These are phyloP conservation scores for Apiotrichum porosum DNA, from an alignment of 1,284 basidiomycete species.

Conservation along the genomic window DNA sequence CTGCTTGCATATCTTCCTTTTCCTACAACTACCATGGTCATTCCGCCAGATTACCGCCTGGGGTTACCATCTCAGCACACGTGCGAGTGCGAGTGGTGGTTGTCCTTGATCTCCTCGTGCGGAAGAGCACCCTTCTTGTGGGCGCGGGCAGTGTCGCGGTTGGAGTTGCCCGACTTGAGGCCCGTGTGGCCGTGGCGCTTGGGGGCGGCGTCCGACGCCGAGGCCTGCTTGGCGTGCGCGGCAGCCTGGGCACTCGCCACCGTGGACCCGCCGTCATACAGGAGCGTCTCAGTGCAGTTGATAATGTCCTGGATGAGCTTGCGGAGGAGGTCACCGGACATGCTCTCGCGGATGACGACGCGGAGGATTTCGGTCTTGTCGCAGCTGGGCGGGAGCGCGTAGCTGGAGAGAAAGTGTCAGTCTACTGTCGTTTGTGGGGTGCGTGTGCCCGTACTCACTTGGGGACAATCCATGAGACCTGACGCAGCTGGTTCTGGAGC, in stretches of 20 bases:
- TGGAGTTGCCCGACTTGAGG: background rate
- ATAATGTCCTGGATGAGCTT: slow-evolving; percentile 43
- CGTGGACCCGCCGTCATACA: slow-evolving; percentile 32
- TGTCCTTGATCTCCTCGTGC: background rate
- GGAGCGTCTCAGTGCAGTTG: slow-evolving; percentile 31
- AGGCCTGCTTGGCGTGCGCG: background rate
- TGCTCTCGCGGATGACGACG: slow-evolving; percentile 73
- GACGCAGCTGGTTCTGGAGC: slow-evolving; percentile 60
- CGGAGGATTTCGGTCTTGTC: slow-evolving; percentile 72
- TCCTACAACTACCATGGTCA: too few species aligned
- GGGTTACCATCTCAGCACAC: too few species aligned
- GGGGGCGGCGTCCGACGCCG: background rate
- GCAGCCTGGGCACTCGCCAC: slow-evolving; percentile 20
- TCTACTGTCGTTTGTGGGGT: too few species aligned
- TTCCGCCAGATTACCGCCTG: too few species aligned
- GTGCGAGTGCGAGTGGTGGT: background rate
- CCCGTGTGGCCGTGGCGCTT: too few species aligned
- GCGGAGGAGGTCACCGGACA: slow-evolving; percentile 36
- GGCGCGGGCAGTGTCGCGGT: background rate
- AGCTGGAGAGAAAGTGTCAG: slow-evolving; percentile 49
- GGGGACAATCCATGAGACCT: slow-evolving; percentile 65
- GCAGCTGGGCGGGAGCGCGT: slow-evolving; percentile 68
- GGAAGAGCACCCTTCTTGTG: too few species aligned
- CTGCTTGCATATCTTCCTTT: too few species aligned
- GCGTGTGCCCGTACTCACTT: too few species aligned